phyloP scores from a whole-genome alignment of 2,329 filamentous ascomycete genomes.

The Claviceps sp. region DNA sequence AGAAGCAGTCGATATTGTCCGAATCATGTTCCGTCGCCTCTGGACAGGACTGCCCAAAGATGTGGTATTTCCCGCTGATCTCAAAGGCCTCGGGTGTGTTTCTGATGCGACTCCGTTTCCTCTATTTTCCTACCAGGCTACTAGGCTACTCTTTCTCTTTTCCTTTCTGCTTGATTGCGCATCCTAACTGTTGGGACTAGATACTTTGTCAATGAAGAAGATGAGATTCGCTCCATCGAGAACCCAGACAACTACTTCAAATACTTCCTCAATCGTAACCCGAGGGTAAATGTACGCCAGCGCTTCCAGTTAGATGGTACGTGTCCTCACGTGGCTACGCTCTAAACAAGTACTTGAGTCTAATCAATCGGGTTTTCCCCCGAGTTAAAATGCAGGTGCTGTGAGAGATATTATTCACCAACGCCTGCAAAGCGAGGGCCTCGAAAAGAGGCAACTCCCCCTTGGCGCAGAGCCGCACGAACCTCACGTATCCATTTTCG shows the following conservation, averaged over 20 bases:
- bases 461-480: constrained; percentile 29
- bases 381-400: constrained; percentile 34
- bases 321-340: not conserved
- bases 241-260: constrained; percentile 59
- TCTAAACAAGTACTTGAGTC: too few species aligned
- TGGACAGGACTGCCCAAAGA: constrained; percentile 59
- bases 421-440: constrained; percentile 47
- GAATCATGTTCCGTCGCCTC: constrained; percentile 58
- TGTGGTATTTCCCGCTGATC: constrained; percentile 47
- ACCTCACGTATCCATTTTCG: constrained; percentile 57
- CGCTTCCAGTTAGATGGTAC: constrained; percentile 61
- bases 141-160: not conserved
- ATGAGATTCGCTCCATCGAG: constrained; percentile 59
- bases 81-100: constrained; percentile 57
- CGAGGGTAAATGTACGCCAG: constrained; percentile 65
- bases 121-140: not conserved
- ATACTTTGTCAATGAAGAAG: constrained; percentile 64
- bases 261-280: constrained; percentile 59
- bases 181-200: constrained; percentile 26
- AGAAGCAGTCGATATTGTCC: not conserved
- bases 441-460: constrained; percentile 50
- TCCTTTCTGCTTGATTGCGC: not conserved
- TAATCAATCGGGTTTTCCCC: not conserved
- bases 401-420: constrained; percentile 44
- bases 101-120: not conserved